phyloP scores from a whole-genome alignment of 306 rosid species.

The Oemleria cerasiformis region DNA sequence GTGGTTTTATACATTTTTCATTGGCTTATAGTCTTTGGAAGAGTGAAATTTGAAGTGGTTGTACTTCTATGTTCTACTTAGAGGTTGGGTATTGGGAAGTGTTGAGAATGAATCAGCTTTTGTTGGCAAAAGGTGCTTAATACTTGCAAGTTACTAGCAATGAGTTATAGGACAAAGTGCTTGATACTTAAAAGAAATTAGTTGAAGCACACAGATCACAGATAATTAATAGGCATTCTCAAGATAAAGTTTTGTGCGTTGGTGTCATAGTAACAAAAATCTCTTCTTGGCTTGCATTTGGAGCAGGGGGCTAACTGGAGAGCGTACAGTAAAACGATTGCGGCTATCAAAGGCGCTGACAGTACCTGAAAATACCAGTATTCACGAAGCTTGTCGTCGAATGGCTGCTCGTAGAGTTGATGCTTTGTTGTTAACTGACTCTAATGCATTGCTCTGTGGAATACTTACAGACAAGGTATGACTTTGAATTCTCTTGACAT shows the following conservation, averaged over 20 bases:
- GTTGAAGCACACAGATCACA: neutral
- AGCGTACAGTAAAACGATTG: slow-evolving; percentile 79
- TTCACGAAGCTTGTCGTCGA: slow-evolving; percentile 80
- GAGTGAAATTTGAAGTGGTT: neutral
- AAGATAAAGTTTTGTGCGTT: slow-evolving; percentile 13
- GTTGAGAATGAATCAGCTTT: neutral
- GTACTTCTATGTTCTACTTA: neutral
- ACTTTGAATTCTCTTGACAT: slow-evolving; percentile 4
- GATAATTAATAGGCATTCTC: slow-evolving; percentile 11
- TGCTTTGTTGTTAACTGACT: slow-evolving; percentile 85
- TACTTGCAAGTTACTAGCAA: too few relatives aligned
- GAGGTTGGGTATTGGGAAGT: neutral
- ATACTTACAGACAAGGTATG: slow-evolving; percentile 95
- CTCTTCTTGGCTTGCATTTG: slow-evolving; percentile 24
- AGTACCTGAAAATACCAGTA: slow-evolving; percentile 72
- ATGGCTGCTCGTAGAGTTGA: slow-evolving; percentile 93
- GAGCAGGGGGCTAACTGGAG: slow-evolving; percentile 70
- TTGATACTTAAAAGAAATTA: neutral
- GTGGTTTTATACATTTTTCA: neutral
- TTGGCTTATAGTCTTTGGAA: neutral
- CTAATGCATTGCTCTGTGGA: slow-evolving; percentile 93
- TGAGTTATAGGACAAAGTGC: neutral
- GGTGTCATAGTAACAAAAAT: slow-evolving; percentile 1
- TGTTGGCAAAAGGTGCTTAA: neutral
- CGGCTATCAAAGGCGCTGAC: slow-evolving; percentile 91